Percentiles rank a stretch among this genome's conserved stretches.
phyloP scores from a whole-genome alignment of 169 alveolate genomes.

The Babesia microti region DNA sequence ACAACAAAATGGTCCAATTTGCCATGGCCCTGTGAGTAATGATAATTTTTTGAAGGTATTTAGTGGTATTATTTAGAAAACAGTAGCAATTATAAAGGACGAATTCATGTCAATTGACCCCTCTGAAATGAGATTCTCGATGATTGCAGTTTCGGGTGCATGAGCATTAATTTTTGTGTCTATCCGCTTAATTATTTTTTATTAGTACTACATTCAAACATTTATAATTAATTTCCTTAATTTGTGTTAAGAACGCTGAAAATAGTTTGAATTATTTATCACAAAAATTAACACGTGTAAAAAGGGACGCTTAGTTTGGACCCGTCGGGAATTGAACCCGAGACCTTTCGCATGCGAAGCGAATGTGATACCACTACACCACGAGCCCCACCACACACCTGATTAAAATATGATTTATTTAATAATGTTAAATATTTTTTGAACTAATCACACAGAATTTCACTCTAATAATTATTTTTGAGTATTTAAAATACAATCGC shows the following conservation, averaged over 20 bases:
- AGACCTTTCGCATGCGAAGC: conserved; percentile 94
- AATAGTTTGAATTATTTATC: background rate
- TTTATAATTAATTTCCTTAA: background rate
- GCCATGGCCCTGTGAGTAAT: conserved; percentile 5
- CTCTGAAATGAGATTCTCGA: background rate
- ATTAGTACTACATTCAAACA: too few relatives aligned
- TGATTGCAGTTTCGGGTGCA: conserved; percentile 16
- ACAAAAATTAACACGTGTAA: too few relatives aligned
- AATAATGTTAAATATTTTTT: too few relatives aligned
- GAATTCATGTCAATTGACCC: conserved; percentile 5
- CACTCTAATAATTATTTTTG: too few relatives aligned
- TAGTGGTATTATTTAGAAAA: background rate
- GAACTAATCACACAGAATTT: too few relatives aligned
- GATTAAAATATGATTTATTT: too few relatives aligned
- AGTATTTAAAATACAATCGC: background rate
- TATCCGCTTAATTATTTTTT: too few relatives aligned
- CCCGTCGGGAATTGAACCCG: conserved; percentile 94
- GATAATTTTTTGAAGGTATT: conserved; percentile 3
- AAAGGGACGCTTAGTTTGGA: too few relatives aligned
- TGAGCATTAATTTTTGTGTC: too few relatives aligned
- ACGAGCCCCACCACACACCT: conserved; percentile 66
- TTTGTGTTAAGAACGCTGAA: background rate
- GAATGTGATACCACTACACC: conserved; percentile 94
- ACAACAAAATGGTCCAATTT: conserved; percentile 2
- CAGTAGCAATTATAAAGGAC: background rate